Base-by-base conservation (phyloP, 2,329 filamentous ascomycete genomes). In the Shiraia sp. region DNA sequence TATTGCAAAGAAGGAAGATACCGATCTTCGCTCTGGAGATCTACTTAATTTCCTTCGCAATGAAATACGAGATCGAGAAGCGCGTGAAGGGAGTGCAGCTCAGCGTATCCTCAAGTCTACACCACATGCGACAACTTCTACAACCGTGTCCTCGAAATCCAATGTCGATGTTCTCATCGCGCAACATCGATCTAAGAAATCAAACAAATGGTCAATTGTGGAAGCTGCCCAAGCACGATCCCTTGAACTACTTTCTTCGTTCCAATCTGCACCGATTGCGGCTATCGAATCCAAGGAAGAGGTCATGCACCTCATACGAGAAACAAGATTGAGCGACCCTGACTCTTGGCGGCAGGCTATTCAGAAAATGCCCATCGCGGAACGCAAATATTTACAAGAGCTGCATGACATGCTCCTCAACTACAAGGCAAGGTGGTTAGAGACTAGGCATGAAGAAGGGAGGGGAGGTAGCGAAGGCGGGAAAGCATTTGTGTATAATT, bases 401-500 rank as follows among this genome's bases (percentile, higher is more conserved):
- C 79, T 96, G 29, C 87, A 93, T 61, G 86, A 90, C 47, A 75
- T 92, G 67, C 75, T 96, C 38, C 65, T 73, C 63, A 71, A 79
- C 58, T 70, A 93, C 75, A 81, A 81, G 65, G 69, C 75, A 53
- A 71, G 79, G 65, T 75, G 84, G 75, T 71, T 78, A 74, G 73
- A 75, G 36, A 60, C 61, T 24, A 54, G 50, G 1, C 57, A 50
- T 39, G 55, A 60, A 26, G 53, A 59, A 34, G 57, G 49, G 3
- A 58, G 51, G n/a, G 65, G 71, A 3, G 79, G 77, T 30, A 60
- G 53, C 1, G 63, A 68, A 7, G 78, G 79, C 16, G 79, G 81
- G 32, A 88, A 91, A 65, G 87, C 88, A 9, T 95, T 95, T 70
- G 80, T 96, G 37, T 96, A 95, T 71, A 96, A 96, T 60, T 96